Evolutionary conservation across 768 basidiomycete species (phyloP), one percentile per base, ranked within the genome.

Genomic region (Suillus clintonianus): DNA sequence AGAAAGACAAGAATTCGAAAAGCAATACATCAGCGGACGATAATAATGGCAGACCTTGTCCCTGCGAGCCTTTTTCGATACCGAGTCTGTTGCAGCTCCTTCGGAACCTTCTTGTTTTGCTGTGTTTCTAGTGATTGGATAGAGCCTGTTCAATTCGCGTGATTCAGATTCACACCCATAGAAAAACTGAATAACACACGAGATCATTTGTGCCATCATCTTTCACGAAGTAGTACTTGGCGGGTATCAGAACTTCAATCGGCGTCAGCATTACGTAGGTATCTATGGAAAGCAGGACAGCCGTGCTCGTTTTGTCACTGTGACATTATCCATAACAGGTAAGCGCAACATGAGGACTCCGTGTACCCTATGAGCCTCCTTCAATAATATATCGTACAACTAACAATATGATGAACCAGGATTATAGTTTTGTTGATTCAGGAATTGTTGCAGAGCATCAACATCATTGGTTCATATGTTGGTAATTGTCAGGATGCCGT

Each of bases 71-170:
- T 94, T 95, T 76, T 91, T 94, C 13, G 91, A 87, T 1, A 89
- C 91, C 74, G n/a, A n/a, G n/a, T 96, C 94, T 72, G 96, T 95
- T 45, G 93, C 82, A 47, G 89, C 89, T 70, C 96, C 94, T 71
- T 92, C 94, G 2, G 89, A 85, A 22, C 85, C 68, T 91, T 89
- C 79, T 84, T 83, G 68, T 92, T 78, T 94, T 95, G 78, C 88
- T 94, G 76, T 94, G 89, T 74, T 94, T 94, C 67, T 91, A 90
- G 72, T 88, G 93, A 74, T 88, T 94, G 24, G 13, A 48, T 9
- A 13, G 47, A 27, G 27, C 8, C 47, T 27, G 24, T 24, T n/a
- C 47, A 11, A 14, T n/a, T 22, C 43, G 19, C 9, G 6, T 19
- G 43, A 45, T n/a, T 45, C 10, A 45, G 43, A 22, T 22, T 22